phyloP scores from a whole-genome alignment of 73 alveolate genomes.

The Blepharisma japonicum region DNA sequence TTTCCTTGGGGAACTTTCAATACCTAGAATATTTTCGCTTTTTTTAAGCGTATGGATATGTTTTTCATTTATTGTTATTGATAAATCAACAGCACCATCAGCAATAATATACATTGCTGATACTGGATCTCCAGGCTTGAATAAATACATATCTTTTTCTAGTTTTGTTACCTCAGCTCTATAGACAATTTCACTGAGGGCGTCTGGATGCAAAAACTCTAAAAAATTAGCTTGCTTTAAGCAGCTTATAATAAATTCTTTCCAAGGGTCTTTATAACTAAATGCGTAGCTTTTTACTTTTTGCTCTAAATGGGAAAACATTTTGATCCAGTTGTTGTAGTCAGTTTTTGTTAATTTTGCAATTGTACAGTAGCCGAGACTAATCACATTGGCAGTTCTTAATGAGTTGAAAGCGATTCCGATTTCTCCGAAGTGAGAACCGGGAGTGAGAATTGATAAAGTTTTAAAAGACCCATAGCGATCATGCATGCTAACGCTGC shows the following conservation, averaged over 20 bases:
- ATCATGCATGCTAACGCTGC: slow-evolving; percentile 19
- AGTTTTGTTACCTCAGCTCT: not conserved
- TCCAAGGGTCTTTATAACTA: slow-evolving; percentile 2
- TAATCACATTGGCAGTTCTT: slow-evolving; percentile 51
- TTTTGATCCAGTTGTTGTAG: not conserved
- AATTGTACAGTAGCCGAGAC: slow-evolving; percentile 29
- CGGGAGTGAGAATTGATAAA: slow-evolving; percentile 32
- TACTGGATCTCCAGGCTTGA: slow-evolving; percentile 20
- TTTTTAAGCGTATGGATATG: not conserved
- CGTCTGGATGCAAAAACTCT: not conserved
- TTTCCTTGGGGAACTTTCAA: not conserved
- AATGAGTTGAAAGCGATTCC: slow-evolving; percentile 30
- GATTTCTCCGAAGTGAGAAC: slow-evolving; percentile 57
- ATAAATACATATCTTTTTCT: slow-evolving; percentile 21
- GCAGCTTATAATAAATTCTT: not conserved
- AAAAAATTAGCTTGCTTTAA: not conserved
- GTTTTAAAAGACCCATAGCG: slow-evolving; percentile 2
- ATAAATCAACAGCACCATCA: slow-evolving; percentile 16
- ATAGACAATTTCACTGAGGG: not conserved
- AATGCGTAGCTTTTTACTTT: not conserved
- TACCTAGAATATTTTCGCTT: not conserved
- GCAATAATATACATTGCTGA: not conserved
- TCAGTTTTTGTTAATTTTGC: slow-evolving; percentile 32
- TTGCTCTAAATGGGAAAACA: not conserved
- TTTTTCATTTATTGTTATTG: slow-evolving; percentile 18